Evolutionary conservation across 139 green algal genomes (phyloP).

Genomic region (Chlamydomonas eustigma): DNA sequence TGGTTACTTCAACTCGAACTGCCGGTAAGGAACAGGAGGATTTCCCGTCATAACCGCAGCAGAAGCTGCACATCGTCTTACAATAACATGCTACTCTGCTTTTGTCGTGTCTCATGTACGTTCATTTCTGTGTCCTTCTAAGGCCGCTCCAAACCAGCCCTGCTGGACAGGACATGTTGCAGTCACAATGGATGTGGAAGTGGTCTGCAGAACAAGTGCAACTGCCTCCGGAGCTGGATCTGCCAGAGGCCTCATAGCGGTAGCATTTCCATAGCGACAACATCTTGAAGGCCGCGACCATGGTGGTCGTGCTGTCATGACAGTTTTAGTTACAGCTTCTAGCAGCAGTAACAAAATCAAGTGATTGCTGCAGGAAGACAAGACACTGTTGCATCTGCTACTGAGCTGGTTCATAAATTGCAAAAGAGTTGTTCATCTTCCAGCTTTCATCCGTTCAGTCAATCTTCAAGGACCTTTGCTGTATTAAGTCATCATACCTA

Average conservation of each 20-base stretch:
- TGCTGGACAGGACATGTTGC: background rate
- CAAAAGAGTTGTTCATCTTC: too few relatives aligned
- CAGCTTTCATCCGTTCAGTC: too few relatives aligned
- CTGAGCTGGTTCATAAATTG: too few relatives aligned
- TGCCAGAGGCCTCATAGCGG: background rate
- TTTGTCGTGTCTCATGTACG: background rate
- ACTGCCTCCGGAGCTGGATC: background rate
- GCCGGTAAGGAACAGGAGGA: conserved; percentile 1
- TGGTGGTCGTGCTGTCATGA: too few relatives aligned
- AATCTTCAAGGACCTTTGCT: too few relatives aligned
- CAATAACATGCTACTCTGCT: background rate
- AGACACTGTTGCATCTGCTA: too few relatives aligned
- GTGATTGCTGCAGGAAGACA: too few relatives aligned
- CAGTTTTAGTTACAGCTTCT: too few relatives aligned
- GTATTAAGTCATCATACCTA: too few relatives aligned
- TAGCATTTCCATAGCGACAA: too few relatives aligned
- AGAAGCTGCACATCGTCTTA: background rate
- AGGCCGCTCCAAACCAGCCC: background rate
- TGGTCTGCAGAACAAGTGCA: conserved; percentile 5
- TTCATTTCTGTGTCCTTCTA: background rate
- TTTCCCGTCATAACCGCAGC: background rate
- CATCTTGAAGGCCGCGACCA: too few relatives aligned
- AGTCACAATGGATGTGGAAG: conserved; percentile 3
- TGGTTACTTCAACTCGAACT: conserved; percentile 61
- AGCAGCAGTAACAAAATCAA: too few relatives aligned